These are phyloP conservation scores for Blastocystis sp. DNA, from an alignment of 352 stramenopile species.

Conservation along the genomic window DNA sequence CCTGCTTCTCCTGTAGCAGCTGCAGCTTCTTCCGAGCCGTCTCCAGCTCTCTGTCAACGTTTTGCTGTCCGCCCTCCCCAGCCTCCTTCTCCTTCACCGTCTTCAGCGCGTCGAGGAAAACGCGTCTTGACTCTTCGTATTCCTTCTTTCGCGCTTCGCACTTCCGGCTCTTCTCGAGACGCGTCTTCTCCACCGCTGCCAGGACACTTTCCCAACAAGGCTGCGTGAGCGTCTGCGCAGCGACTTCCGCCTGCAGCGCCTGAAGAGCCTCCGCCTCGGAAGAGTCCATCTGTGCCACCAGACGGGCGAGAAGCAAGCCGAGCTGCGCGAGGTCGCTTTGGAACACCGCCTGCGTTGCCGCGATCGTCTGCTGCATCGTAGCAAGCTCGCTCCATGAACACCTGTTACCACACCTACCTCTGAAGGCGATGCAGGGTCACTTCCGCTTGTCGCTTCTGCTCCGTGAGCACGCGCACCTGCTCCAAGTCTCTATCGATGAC, in stretches of 20 bases:
- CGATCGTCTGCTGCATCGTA: neutral
- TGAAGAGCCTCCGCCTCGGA: neutral
- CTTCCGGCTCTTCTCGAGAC: neutral
- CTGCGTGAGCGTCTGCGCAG: neutral
- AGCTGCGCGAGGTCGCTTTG: neutral
- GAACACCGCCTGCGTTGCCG: neutral
- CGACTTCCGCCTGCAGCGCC: neutral
- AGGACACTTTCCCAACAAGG: neutral
- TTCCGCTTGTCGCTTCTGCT: neutral
- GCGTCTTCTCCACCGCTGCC: neutral
- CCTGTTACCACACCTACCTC: neutral
- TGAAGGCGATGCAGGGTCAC: neutral
- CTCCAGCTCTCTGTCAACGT: slow-evolving; percentile 60
- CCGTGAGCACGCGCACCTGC: slow-evolving; percentile 48
- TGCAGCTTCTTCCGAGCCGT: slow-evolving; percentile 62
- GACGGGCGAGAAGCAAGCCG: neutral
- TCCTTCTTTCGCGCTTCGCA: too few relatives aligned
- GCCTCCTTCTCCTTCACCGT: slow-evolving; percentile 63
- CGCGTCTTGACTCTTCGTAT: too few relatives aligned
- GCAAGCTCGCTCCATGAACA: neutral
- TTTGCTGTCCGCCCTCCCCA: slow-evolving; percentile 62
- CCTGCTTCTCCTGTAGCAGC: slow-evolving; percentile 62
- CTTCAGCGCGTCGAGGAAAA: slow-evolving; percentile 59
- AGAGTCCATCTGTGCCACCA: neutral
- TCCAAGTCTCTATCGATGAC: slow-evolving; percentile 32